phyloP scores from a whole-genome alignment of 2,329 filamentous ascomycete genomes.

The Trichoderma simmonsii region DNA sequence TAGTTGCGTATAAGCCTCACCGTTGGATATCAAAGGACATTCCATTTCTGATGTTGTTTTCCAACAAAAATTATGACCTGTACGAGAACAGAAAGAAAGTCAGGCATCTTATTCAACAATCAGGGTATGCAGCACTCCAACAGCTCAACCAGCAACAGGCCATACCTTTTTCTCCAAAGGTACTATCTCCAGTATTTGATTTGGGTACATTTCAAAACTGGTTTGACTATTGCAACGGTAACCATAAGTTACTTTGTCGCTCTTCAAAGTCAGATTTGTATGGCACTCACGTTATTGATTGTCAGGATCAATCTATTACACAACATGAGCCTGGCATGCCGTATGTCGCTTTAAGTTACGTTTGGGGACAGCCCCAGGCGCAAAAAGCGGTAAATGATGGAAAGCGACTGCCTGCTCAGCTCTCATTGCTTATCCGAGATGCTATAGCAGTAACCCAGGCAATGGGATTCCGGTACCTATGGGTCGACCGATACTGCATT shows the following conservation, averaged over 20 bases:
- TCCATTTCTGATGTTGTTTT: not conserved
- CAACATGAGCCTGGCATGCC: not conserved
- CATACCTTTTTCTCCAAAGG: not conserved
- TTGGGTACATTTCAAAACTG: not conserved
- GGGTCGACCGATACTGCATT: not conserved
- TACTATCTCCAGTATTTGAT: not conserved
- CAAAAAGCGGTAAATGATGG: not conserved
- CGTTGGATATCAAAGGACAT: too few relatives aligned
- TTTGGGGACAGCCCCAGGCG: not conserved
- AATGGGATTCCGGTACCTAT: not conserved
- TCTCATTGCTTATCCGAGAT: not conserved
- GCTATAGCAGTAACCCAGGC: not conserved
- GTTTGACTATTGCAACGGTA: not conserved
- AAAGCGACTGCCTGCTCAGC: not conserved
- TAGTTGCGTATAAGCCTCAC: accelerated
- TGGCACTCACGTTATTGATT: not conserved
- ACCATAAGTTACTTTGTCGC: not conserved
- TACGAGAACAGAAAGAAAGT: accelerated
- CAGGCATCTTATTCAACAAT: accelerated
- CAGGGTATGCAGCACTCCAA: not conserved
- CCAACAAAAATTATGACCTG: not conserved
- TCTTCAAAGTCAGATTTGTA: not conserved
- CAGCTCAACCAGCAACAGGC: not conserved
- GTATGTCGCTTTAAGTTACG: not conserved
- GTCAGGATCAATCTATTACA: not conserved